Evolutionary conservation across 345 rosid species (phyloP).

Genomic region (Syzygium aromaticum): DNA sequence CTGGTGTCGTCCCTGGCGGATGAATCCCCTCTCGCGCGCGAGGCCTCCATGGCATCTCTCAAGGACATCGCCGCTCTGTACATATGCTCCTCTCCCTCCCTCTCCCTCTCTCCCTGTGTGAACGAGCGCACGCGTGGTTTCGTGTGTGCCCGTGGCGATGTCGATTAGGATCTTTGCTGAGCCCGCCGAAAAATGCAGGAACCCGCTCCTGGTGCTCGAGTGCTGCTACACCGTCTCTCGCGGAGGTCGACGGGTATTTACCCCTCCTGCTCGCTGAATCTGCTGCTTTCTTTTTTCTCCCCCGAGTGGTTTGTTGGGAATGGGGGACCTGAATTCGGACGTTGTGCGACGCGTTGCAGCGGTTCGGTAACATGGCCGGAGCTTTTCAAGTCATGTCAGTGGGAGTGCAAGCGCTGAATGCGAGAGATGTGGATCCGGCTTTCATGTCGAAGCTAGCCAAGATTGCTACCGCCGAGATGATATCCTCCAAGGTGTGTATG

Average conservation of each 20-base stretch:
- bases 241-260: slow-evolving; percentile 79
- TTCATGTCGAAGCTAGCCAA: slow-evolving; percentile 85
- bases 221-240: slow-evolving; percentile 77
- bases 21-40: slow-evolving; percentile 63
- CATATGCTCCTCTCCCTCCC: background rate
- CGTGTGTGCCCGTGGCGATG: background rate
- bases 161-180: background rate
- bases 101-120: background rate
- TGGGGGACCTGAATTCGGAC: background rate
- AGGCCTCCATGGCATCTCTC: slow-evolving; percentile 82
- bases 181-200: slow-evolving; percentile 29
- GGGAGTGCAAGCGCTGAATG: slow-evolving; percentile 55
- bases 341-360: slow-evolving; percentile 27
- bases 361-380: slow-evolving; percentile 92
- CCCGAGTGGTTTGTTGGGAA: background rate
- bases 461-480: slow-evolving; percentile 84
- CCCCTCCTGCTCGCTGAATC: background rate
- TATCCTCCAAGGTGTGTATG: slow-evolving; percentile 71
- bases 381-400: slow-evolving; percentile 90
- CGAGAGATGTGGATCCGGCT: slow-evolving; percentile 53
- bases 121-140: background rate
- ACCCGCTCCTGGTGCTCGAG: slow-evolving; percentile 89
- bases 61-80: slow-evolving; percentile 73
- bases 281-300: background rate
- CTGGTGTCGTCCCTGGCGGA: slow-evolving; percentile 78